Evolutionary conservation across 169 alveolate species (phyloP).

Genomic region (Plasmodium ovale): DNA sequence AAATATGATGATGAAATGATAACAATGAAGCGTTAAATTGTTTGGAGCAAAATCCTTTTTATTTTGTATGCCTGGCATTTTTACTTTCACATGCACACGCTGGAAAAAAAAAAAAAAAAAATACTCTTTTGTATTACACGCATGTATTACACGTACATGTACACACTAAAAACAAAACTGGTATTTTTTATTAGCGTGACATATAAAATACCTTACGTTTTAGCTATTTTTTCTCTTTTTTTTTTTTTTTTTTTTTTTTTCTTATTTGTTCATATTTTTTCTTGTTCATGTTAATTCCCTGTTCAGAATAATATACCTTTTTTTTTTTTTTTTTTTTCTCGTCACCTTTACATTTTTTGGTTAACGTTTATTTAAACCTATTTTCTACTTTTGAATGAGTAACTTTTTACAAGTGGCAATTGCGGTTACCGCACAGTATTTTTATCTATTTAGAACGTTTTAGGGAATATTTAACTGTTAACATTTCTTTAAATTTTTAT

Average conservation of each 20-base stretch:
- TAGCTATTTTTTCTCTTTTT: conserved; percentile 21
- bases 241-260: conserved; percentile 27
- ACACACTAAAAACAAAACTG: conserved; percentile 9
- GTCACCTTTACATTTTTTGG: not conserved
- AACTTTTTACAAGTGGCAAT: too few species aligned
- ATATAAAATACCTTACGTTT: not conserved
- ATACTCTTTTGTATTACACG: conserved; percentile 10
- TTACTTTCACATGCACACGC: conserved; percentile 48
- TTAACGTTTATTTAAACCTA: not conserved
- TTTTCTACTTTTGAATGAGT: conserved; percentile 6
- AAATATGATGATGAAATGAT: too few species aligned
- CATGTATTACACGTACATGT: conserved; percentile 25
- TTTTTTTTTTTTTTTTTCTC: conserved; percentile 7
- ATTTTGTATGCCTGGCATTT: conserved; percentile 21
- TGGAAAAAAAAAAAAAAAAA: conserved; percentile 20
- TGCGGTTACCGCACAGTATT: too few species aligned
- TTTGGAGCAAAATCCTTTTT: conserved; percentile 5
- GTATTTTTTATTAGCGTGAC: not conserved
- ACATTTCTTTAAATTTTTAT: not conserved
- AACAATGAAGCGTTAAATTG: not conserved
- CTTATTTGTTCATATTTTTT: not conserved
- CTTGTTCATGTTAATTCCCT: not conserved
- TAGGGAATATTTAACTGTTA: conserved; percentile 10
- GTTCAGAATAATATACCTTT: conserved; percentile 7
- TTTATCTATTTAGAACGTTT: too few species aligned